These are phyloP conservation scores for Periconia sp. DNA, from an alignment of 2,329 filamentous ascomycete species.

Conservation along the genomic window DNA sequence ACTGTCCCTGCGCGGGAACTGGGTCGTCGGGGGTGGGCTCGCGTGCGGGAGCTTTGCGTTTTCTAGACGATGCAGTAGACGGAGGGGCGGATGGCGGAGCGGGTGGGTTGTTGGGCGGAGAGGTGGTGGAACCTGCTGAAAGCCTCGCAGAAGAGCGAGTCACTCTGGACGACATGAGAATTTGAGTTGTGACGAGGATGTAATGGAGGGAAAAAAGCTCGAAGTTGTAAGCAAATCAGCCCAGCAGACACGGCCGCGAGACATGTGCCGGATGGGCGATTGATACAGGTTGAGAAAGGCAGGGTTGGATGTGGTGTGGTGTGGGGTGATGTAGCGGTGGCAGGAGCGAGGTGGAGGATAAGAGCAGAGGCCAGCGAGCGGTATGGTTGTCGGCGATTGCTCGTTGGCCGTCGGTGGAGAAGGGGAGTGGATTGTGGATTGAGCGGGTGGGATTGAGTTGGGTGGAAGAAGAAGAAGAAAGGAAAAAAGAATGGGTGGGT, in stretches of 20 bases:
- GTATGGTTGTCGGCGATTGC: neutral
- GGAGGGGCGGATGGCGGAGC: conserved; percentile 47
- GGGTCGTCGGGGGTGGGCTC: conserved; percentile 48
- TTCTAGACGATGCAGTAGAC: conserved; percentile 52
- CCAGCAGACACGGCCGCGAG: conserved; percentile 26
- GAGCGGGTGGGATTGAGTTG: conserved; percentile 11
- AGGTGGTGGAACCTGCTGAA: conserved; percentile 63
- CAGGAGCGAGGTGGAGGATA: neutral
- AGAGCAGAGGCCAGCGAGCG: neutral
- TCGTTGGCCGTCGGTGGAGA: neutral
- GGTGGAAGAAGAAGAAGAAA: too few relatives aligned
- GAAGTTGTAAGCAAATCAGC: conserved; percentile 28
- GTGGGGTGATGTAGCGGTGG: conserved; percentile 7
- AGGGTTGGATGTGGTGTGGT: conserved; percentile 14
- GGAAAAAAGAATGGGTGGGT: neutral
- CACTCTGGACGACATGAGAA: conserved; percentile 95
- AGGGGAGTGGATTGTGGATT: conserved; percentile 1
- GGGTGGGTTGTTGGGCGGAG: conserved; percentile 42
- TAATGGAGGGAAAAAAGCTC: conserved; percentile 20
- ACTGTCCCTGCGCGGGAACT: conserved; percentile 43
- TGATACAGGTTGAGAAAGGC: conserved; percentile 18
- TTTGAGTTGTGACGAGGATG: conserved; percentile 23
- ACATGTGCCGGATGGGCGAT: conserved; percentile 15
- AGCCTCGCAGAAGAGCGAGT: conserved; percentile 93
- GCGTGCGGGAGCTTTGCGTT: conserved; percentile 70